Evolutionary conservation across 2,329 filamentous ascomycete genomes (phyloP), one percentile per base, ranked within the genome.

Genomic region (Whalleya microplaca): DNA sequence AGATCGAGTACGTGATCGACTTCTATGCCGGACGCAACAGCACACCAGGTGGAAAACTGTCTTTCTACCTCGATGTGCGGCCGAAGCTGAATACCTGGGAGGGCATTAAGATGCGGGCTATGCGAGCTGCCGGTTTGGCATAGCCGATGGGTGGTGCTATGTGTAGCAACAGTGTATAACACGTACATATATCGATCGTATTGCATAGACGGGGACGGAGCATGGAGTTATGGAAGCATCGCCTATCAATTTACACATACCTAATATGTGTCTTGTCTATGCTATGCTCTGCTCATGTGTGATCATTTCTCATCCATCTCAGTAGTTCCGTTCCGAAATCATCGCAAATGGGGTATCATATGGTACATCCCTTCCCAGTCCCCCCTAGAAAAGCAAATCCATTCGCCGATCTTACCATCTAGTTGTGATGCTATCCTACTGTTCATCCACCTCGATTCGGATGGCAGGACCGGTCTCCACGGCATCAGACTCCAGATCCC

Each of bases 1-100:
- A 85, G 68, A 78, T 99, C 47, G 95, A 98, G 68, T 99, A 99
- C 72, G 89, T 99, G 41, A 99, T 99, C 73, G 95, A 99, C 75
- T 99, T 99, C 68, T 99, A 99, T 71, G 87, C 92, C 4, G 95
- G 95, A 0, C 78, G 82, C 5, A 74, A 76, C 2, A 70, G 71
- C 27, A 71, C 70, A 21, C 69, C 71, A 1, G 64, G 70, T 18
- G 68, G 72, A 21, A 73, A 76, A 65, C 76, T 80, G 5, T 88
- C 85, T 62, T 89, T 90, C 69, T 89, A 87, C 65, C 73, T 89
- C 16, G 85, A 89, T 65, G 86, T 89, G 43, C 76, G 86, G 66
- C 87, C 87, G 0, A 90, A 90, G 76, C 69, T 90, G 62, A 89
- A 88, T 67, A 83, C 79, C 1, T 85, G 82, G 80, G 86, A 89